Conservation (phyloP, 768 basidiomycete genomes). For the Boletus rubroflammeus region DNA sequence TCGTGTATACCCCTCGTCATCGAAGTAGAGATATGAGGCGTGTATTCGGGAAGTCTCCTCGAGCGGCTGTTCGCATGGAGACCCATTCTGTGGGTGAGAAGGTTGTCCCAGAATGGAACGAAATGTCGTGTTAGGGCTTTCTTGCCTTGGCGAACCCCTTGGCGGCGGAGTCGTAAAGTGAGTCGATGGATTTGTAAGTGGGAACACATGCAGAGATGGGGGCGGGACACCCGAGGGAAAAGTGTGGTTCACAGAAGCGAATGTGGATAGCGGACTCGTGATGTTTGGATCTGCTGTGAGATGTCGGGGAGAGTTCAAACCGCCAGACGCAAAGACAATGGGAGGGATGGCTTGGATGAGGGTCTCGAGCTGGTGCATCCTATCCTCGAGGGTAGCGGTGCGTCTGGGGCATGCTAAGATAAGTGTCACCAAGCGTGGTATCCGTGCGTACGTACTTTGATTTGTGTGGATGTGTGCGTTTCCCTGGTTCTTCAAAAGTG, state of each 20-base stretch:
- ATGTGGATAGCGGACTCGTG: conserved; percentile 35
- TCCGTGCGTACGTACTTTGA: conserved; percentile 61
- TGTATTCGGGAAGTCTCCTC: conserved; percentile 64
- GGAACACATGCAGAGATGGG: conserved; percentile 71
- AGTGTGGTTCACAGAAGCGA: conserved; percentile 38
- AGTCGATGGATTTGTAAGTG: conserved; percentile 76
- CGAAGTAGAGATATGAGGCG: conserved; percentile 81
- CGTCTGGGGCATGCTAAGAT: conserved; percentile 42
- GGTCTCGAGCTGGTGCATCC: conserved; percentile 85
- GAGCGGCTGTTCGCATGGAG: conserved; percentile 40
- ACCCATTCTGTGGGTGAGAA: conserved; percentile 25
- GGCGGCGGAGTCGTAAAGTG: conserved; percentile 57
- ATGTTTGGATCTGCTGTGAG: conserved; percentile 33
- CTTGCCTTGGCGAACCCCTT: conserved; percentile 42
- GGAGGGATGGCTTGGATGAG: conserved; percentile 83
- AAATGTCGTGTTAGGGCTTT: conserved; percentile 43
- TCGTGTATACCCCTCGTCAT: conserved; percentile 81
- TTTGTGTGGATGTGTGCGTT: conserved; percentile 82
- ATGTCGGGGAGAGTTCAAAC: conserved; percentile 34
- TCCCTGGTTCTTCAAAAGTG: conserved; percentile 85
- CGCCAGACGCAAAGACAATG: conserved; percentile 68
- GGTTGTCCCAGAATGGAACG: conserved; percentile 38
- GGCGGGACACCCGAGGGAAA: conserved; percentile 67
- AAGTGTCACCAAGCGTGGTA: conserved; percentile 3
- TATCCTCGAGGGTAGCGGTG: conserved; percentile 79